Evolutionary conservation across 1,139 yeast genomes (phyloP), one percentile per base, ranked within the genome.

Genomic region (Zygosaccharomyces pseudobailii): DNA sequence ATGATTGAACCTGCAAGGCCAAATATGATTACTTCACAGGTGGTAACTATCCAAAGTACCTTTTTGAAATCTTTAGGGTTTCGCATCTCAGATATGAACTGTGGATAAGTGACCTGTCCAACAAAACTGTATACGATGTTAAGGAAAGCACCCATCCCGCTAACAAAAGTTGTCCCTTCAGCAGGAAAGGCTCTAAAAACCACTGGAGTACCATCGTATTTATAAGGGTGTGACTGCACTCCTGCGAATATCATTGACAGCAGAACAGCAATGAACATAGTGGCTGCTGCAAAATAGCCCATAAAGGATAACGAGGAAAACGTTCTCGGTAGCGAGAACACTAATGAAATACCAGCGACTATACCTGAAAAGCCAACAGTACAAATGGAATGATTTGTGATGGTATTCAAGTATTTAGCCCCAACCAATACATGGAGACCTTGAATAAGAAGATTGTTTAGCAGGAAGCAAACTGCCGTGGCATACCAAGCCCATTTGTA

Each of bases 121-220:
- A 79, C 84, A 63, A 80, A 79, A 1, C 84, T 78, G 62, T 78
- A 80, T 28, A 78, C 78, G 53, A 80, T 79, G 63, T 80, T 80
- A 56, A 80, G 69, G 52, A 75, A 71, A 0, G 84, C 84, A 37
- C 72, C 65, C 82, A 79, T 78, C 4, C 71, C 83, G 25, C 65
- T 59, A n/a, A 78, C 82, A 52, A 71, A 79, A 5, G 75, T 69
- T 21, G 81, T 76, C 3, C 79, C 82, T 48, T 69, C 51, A 17
- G 52, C 70, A 1, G 83, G 80, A 76, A 79, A 76, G 24, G 75
- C 61, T 36, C 64, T 62, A 71, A 73, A 78, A 7, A 55, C 55
- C 17, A 77, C 76, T 3, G 79, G 76, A 2, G 66, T 61, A 2
- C 67, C 69, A 19, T 63, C 68, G 50, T 54, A 77, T 3, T 68